Evolutionary conservation across 129 eudicot species (phyloP).

Genomic region (Flaveria robusta): DNA sequence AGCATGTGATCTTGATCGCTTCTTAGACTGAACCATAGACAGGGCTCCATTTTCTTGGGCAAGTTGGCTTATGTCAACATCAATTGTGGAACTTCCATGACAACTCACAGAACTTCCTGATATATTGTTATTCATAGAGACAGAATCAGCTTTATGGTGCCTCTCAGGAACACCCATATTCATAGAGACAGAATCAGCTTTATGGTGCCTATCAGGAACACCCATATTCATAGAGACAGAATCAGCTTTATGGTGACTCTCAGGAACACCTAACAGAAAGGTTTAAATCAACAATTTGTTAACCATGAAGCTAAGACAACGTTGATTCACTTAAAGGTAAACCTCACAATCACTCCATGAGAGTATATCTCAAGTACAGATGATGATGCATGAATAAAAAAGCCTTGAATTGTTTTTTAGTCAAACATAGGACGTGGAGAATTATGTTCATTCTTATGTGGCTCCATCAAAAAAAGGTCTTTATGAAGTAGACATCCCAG

Average conservation of each 20-base stretch:
- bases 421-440: no score
- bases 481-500: no score
- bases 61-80: constrained; percentile 15
- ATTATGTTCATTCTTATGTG: no score
- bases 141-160: constrained; percentile 24
- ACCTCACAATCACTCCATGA: no score
- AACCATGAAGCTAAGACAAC: not conserved
- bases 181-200: constrained; percentile 26
- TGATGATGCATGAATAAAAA: no score
- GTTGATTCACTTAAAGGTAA: no score
- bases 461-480: no score
- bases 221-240: constrained; percentile 19
- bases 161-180: constrained; percentile 33
- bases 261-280: constrained; percentile 36
- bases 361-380: no score
- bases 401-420: no score
- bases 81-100: constrained; percentile 22
- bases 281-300: constrained; percentile 3
- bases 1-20: constrained; percentile 57
- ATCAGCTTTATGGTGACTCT: constrained; percentile 25
- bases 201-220: constrained; percentile 19
- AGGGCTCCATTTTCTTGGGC: constrained; percentile 33
- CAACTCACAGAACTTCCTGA: constrained; percentile 29
- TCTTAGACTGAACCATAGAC: constrained; percentile 32
- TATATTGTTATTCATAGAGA: constrained; percentile 26